A percentile compares a stretch with the other conserved stretches of the same genome.
These are phyloP conservation scores for Telopea speciosissima DNA, from an alignment of 177 flowering plant genomes.

Conservation along the genomic window DNA sequence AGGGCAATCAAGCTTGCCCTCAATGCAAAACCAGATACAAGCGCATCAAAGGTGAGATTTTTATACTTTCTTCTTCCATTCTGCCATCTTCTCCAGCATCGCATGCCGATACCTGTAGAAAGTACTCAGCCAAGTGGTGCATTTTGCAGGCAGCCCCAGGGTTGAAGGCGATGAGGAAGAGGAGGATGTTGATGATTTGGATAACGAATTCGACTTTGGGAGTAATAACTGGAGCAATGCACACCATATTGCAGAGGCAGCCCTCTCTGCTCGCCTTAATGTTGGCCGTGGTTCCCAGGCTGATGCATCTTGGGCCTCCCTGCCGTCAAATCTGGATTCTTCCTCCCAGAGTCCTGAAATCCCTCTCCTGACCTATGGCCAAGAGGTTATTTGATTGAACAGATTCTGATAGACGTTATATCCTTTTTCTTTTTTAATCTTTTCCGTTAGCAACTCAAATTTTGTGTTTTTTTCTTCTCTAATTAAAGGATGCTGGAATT, in stretches of 20 bases:
- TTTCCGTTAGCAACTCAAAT: neutral
- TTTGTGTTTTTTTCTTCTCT: neutral
- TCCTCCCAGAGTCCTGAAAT: slow-evolving; percentile 35
- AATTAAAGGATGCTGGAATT: slow-evolving; percentile 57
- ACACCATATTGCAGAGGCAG: slow-evolving; percentile 40
- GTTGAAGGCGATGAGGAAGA: slow-evolving; percentile 98
- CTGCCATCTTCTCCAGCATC: neutral
- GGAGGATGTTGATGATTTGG: slow-evolving; percentile 85
- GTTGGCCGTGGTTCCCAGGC: slow-evolving; percentile 34
- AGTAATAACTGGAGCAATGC: slow-evolving; percentile 25
- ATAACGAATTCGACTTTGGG: slow-evolving; percentile 63
- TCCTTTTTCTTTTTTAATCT: neutral
- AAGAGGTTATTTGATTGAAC: slow-evolving; percentile 49
- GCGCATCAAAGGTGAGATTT: slow-evolving; percentile 64
- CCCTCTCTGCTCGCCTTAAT: slow-evolving; percentile 39
- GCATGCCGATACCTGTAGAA: neutral
- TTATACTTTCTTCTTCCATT: neutral
- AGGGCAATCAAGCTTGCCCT: slow-evolving; percentile 83
- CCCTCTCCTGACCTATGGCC: slow-evolving; percentile 81
- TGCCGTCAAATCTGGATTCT: slow-evolving; percentile 39
- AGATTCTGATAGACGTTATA: neutral
- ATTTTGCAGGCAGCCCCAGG: slow-evolving; percentile 70
- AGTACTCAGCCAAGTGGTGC: neutral
- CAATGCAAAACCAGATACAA: slow-evolving; percentile 90
- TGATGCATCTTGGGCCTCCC: slow-evolving; percentile 33